These are phyloP conservation scores for Nemania abortiva DNA, from an alignment of 2,329 filamentous ascomycete species.

Conservation along the genomic window DNA sequence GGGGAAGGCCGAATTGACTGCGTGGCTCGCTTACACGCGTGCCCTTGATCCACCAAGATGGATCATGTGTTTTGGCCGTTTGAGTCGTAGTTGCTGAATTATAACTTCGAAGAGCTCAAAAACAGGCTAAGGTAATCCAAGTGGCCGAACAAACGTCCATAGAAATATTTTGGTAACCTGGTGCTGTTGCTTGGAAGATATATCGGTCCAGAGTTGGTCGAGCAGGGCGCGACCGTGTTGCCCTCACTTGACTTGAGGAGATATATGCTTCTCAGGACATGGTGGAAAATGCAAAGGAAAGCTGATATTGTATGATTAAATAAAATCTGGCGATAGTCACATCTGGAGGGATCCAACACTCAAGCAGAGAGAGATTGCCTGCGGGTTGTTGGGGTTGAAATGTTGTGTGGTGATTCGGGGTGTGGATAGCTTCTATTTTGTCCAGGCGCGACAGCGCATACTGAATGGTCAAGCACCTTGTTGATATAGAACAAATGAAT, in stretches of 20 bases:
- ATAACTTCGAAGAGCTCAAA: conserved; percentile 40
- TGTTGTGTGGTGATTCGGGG: conserved; percentile 38
- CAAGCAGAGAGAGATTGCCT: conserved; percentile 1
- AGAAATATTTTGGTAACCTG: conserved; percentile 37
- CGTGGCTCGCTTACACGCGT: conserved; percentile 29
- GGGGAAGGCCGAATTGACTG: conserved; percentile 21
- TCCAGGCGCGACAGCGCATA: conserved; percentile 9
- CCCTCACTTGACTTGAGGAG: background rate
- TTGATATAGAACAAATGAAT: conserved; percentile 3
- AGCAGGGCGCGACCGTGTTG: conserved; percentile 8
- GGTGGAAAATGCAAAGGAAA: background rate
- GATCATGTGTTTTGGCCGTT: conserved; percentile 33
- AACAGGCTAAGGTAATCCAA: conserved; percentile 29
- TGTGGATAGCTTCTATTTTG: conserved; percentile 50
- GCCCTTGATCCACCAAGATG: conserved; percentile 18
- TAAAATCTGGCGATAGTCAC: background rate
- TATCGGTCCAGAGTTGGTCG: conserved; percentile 22
- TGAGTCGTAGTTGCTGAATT: conserved; percentile 50
- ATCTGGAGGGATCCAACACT: background rate
- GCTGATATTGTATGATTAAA: background rate
- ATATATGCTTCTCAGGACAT: background rate
- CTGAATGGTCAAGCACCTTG: background rate
- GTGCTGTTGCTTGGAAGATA: conserved; percentile 40
- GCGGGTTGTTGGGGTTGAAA: conserved; percentile 29
- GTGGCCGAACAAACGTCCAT: conserved; percentile 25